phyloP scores from a whole-genome alignment of 495 filamentous ascomycete species.

The Collariella sp. region DNA sequence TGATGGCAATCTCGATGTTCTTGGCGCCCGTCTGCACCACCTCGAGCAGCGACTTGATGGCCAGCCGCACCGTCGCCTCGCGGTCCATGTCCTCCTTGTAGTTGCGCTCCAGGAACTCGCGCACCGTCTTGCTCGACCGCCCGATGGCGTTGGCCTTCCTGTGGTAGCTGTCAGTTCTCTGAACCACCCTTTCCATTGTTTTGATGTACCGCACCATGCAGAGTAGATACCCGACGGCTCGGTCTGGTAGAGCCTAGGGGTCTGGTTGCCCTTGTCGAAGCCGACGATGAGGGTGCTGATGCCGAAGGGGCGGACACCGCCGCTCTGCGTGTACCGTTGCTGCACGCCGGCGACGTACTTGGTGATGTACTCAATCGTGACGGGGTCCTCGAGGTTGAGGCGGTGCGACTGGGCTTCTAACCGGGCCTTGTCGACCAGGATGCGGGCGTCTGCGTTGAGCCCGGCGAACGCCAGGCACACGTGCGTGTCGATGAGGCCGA shows the following conservation, averaged over 20 bases:
- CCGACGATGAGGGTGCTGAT: slow-evolving; percentile 96
- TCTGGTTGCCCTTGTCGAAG: slow-evolving; percentile 84
- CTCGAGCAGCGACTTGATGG: slow-evolving; percentile 94
- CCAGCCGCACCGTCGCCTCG: slow-evolving; percentile 91
- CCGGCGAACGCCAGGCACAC: slow-evolving; percentile 96
- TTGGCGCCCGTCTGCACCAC: slow-evolving; percentile 98
- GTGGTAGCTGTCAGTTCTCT: slow-evolving; percentile 1
- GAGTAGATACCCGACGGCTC: slow-evolving; percentile 98
- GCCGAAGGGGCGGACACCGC: slow-evolving; percentile 93
- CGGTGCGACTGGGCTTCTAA: slow-evolving; percentile 96
- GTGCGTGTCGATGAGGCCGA: slow-evolving; percentile 87
- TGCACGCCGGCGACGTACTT: slow-evolving; percentile 97
- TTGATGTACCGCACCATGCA: slow-evolving; percentile 62
- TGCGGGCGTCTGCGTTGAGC: slow-evolving; percentile 92
- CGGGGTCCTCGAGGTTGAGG: slow-evolving; percentile 95
- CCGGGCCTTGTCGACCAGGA: slow-evolving; percentile 93
- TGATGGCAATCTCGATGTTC: slow-evolving; percentile 98
- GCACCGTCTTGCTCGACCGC: slow-evolving; percentile 94
- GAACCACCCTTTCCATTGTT: not conserved
- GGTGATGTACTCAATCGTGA: slow-evolving; percentile 97
- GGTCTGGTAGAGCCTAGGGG: slow-evolving; percentile 88
- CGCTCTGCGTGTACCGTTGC: slow-evolving; percentile 96
- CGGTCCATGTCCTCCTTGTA: slow-evolving; percentile 96
- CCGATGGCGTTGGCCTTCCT: slow-evolving; percentile 99
- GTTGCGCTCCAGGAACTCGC: slow-evolving; percentile 95